Evolutionary conservation across 2,329 filamentous ascomycete genomes (phyloP), one percentile per base, ranked within the genome.

Genomic region (Xylaria sp.): DNA sequence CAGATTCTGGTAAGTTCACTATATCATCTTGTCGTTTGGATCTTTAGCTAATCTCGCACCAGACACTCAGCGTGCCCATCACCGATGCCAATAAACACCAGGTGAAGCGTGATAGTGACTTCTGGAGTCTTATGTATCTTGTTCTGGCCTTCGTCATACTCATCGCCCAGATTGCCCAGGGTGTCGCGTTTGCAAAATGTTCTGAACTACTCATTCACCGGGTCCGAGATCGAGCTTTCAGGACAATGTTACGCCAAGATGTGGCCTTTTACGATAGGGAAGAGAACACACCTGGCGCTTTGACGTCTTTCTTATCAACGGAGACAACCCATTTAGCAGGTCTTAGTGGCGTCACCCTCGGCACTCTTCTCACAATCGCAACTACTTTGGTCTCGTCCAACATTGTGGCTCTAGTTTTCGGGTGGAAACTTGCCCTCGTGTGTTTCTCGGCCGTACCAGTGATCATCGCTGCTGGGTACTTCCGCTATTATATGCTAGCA

Each of bases 251-350:
- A 61, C 92, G 94, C 72, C 95, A 98, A 80, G 96, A 98, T 71
- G 94, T 98, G 67, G 85, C 90, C 33, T 98, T 94, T 80, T 99
- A 98, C 75, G 96, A 98, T 79, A 86, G 86, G 54, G 93, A 97
- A 71, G 92, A 96, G 79, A 97, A 98, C 79, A 94, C 92, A 7
- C 91, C 94, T 7, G 96, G 96, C 72, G 92, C 94, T 0, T 83
- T 99, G 75, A 97, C 94, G 0, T 93, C 92, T 0, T 96, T 97
- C 82, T 84, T 98, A 13, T 94, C 93, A 1, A 97, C 93, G 0
- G 92, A 97, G 80, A 94, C 94, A 0, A 97, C 94, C 0, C 91
- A 97, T 76, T 86, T 98, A 36, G 92, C 94, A 18, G 94, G 96
- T 15, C 89, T 98, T 56, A 94, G 93, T 73, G 96, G 95, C 56